Conservation (phyloP, 768 basidiomycete species). For the Pisolithus sp. region DNA sequence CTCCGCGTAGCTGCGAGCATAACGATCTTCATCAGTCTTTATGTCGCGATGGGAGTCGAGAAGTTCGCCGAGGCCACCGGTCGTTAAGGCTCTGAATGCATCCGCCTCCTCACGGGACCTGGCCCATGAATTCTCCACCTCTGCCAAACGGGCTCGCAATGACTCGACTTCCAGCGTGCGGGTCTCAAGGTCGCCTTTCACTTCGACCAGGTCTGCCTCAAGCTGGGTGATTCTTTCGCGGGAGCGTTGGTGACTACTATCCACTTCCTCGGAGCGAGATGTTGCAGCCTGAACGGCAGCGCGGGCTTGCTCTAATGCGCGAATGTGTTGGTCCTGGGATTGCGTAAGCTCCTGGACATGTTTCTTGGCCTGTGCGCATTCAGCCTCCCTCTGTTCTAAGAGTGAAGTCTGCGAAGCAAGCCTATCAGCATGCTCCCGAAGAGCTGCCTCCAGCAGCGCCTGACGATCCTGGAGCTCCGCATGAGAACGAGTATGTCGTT, state of each 20-base stretch:
- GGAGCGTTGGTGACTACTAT: conserved; percentile 63
- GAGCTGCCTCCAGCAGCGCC: conserved; percentile 49
- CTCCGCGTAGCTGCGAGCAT: conserved; percentile 71
- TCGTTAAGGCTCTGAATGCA: conserved; percentile 79
- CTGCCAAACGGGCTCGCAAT: conserved; percentile 56
- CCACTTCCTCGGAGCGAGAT: conserved; percentile 71
- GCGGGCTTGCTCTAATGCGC: conserved; percentile 81
- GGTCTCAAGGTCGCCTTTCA: conserved; percentile 76
- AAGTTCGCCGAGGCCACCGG: conserved; percentile 77
- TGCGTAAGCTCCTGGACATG: conserved; percentile 67
- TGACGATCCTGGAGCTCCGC: conserved; percentile 64
- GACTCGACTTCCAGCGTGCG: conserved; percentile 69
- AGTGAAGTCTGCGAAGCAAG: conserved; percentile 68
- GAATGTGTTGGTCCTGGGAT: conserved; percentile 79
- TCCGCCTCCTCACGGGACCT: conserved; percentile 93
- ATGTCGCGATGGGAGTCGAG: conserved; percentile 84
- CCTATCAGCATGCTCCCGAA: conserved; percentile 73
- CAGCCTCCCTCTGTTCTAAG: conserved; percentile 74
- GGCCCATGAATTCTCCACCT: conserved; percentile 87
- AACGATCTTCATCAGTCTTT: conserved; percentile 75
- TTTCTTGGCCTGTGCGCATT: conserved; percentile 53
- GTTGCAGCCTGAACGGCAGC: conserved; percentile 71
- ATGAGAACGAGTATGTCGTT: conserved; percentile 56
- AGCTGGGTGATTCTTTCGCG: conserved; percentile 63
- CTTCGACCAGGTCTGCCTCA: conserved; percentile 71